These are phyloP conservation scores for Phytophthora aleatoria DNA, from an alignment of 352 stramenopile species.

Conservation along the genomic window DNA sequence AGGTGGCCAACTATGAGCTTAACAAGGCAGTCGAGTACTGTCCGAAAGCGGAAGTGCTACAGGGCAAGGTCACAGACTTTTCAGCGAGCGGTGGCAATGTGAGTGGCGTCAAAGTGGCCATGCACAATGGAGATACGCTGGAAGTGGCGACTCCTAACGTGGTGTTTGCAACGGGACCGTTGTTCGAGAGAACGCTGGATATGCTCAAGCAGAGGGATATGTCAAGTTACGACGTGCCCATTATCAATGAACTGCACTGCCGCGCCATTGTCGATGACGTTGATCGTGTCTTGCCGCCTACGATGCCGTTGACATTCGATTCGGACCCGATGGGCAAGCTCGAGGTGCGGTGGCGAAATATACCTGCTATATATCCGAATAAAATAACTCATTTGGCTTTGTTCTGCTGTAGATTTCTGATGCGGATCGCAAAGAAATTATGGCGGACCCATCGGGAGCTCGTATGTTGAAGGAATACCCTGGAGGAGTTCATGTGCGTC, in stretches of 20 bases:
- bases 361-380: background rate
- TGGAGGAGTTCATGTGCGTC: conserved; percentile 72
- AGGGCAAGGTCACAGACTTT: conserved; percentile 69
- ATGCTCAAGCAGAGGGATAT: conserved; percentile 59
- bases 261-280: conserved; percentile 73
- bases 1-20: conserved; percentile 71
- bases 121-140: conserved; percentile 53
- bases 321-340: conserved; percentile 71
- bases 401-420: conserved; percentile 48
- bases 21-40: conserved; percentile 70
- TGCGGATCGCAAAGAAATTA: conserved; percentile 49
- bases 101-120: conserved; percentile 58
- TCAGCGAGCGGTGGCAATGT: conserved; percentile 51
- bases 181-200: conserved; percentile 68
- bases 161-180: conserved; percentile 71
- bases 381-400: background rate
- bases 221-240: conserved; percentile 59
- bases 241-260: conserved; percentile 80
- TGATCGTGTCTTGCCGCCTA: conserved; percentile 50
- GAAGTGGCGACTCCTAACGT: conserved; percentile 67
- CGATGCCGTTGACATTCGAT: conserved; percentile 75
- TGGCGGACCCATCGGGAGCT: conserved; percentile 37
- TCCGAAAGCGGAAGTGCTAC: conserved; percentile 55
- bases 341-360: conserved; percentile 32
- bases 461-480: conserved; percentile 68